Evolutionary conservation across 768 basidiomycete species (phyloP), one percentile per base, ranked within the genome.

Genomic region (Pholiota conissans): DNA sequence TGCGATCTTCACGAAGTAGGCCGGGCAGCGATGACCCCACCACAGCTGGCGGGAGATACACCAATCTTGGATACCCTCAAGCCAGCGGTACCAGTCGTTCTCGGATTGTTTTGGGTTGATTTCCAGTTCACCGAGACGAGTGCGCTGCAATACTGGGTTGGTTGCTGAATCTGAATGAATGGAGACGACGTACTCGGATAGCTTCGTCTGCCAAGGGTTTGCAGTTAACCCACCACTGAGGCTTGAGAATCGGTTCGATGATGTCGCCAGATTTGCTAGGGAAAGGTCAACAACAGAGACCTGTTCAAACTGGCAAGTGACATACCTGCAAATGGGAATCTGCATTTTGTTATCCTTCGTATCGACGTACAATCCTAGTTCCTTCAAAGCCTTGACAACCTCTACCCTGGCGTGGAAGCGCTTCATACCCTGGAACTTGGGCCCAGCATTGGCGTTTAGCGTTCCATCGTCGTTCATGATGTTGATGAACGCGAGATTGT

Each of bases 171-270:
- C 20, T 7, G 11, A 11, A 16, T 10, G 14, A 24, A 30, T 32
- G 30, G 35, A 14, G 40, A 37, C 18, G 27, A n/a, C 68, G 49
- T 63, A 92, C 95, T 79, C 87, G 85, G 69, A 96, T 81, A 5
- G 91, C 93, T 65, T 95, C 92, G 52, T 93, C 89, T 0, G 96
- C 95, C 51, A 98, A 76, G 0, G 90, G 89, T 71, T 92, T 85
- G 76, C 95, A 96, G 71, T 88, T 86, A 32, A 99, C 90, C 95
- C 96, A 99, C 97, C 97, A 99, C 69, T 99, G 97, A 0, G 97
- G 97, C 72, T 97, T 98, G 65, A 98, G 76, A 20, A 98, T 77
- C 1, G 92, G 89, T 72, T 99, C 97, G 63, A 98, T 97, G 53
- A 99, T 73, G 69, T 99, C 97, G 1, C 96, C 96, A 2, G 94